Evolutionary conservation across 805 yeast genomes (phyloP).

Genomic region (Wickerhamiella hasegawae): DNA sequence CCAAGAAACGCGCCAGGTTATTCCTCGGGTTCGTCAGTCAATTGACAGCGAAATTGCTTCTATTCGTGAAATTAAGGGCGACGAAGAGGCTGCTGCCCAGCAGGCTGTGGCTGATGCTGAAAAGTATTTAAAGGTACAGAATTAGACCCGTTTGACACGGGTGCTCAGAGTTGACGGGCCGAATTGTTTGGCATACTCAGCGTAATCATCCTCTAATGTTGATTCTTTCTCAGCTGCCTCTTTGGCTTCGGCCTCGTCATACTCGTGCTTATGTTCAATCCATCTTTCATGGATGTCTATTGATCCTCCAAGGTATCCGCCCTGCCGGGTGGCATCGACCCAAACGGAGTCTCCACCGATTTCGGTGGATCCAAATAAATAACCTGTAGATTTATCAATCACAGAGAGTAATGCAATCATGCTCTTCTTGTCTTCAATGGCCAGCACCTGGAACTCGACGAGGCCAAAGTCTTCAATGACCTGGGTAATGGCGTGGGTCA

Average conservation of each 20-base stretch:
- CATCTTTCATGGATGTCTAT: constrained; percentile 87
- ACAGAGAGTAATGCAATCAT: constrained; percentile 70
- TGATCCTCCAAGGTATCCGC: constrained; percentile 34
- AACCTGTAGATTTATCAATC: constrained; percentile 87
- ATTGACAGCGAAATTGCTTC: constrained; percentile 20
- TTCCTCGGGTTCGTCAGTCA: constrained; percentile 33
- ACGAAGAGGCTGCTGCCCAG: constrained; percentile 14
- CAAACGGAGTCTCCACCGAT: constrained; percentile 94
- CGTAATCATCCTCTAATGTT: constrained; percentile 29
- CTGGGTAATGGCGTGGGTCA: constrained; percentile 68
- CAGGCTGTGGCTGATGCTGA: not conserved
- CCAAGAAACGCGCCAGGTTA: constrained; percentile 36
- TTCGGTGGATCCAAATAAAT: constrained; percentile 82
- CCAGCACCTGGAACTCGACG: constrained; percentile 74
- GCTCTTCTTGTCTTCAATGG: constrained; percentile 80
- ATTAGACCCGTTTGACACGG: constrained; percentile 1
- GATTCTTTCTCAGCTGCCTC: constrained; percentile 23
- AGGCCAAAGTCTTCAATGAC: constrained; percentile 74
- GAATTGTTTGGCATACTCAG: constrained; percentile 55
- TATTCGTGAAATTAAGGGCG: constrained; percentile 15
- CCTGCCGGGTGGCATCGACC: constrained; percentile 88
- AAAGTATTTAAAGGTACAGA: constrained; percentile 4
- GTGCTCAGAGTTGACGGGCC: constrained; percentile 7
- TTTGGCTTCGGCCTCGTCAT: constrained; percentile 43
- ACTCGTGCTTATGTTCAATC: constrained; percentile 69